Percentiles rank a stretch among this genome's conserved stretches.
phyloP scores from a whole-genome alignment of 1,284 basidiomycete species.

The Pseudozyma tsukubaensis region DNA sequence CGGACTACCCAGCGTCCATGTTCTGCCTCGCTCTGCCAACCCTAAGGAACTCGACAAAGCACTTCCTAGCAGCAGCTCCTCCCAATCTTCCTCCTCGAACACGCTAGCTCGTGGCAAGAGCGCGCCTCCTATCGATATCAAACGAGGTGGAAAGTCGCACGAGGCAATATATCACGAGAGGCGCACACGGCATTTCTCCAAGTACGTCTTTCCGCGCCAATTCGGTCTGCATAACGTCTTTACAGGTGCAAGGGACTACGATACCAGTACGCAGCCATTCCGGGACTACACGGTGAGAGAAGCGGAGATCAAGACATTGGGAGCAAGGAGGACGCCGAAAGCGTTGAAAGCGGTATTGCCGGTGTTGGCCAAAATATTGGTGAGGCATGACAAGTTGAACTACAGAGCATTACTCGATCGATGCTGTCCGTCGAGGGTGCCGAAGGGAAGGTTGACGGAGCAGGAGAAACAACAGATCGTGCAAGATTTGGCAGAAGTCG shows the following conservation, averaged over 20 bases:
- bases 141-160: not conserved
- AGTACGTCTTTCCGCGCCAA: constrained; percentile 85
- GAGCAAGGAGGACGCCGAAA: constrained; percentile 76
- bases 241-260: constrained; percentile 50
- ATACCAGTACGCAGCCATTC: constrained; percentile 65
- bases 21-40: constrained; percentile 28
- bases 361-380: constrained; percentile 76
- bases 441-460: constrained; percentile 38
- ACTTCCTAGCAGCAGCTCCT: constrained; percentile 16
- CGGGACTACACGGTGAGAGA: constrained; percentile 77
- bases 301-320: constrained; percentile 74
- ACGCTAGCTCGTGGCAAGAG: not conserved
- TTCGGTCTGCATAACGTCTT: constrained; percentile 78
- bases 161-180: constrained; percentile 32
- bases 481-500: constrained; percentile 70
- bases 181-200: constrained; percentile 76
- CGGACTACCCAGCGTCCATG: constrained; percentile 76
- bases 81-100: constrained; percentile 3
- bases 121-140: not conserved
- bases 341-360: constrained; percentile 75
- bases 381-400: constrained; percentile 78
- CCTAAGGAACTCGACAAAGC: constrained; percentile 39
- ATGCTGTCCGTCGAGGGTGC: constrained; percentile 80
- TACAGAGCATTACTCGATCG: constrained; percentile 77
- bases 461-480: constrained; percentile 78